Evolutionary conservation across 768 basidiomycete species (phyloP).

Genomic region (Steccherinum ochraceum): DNA sequence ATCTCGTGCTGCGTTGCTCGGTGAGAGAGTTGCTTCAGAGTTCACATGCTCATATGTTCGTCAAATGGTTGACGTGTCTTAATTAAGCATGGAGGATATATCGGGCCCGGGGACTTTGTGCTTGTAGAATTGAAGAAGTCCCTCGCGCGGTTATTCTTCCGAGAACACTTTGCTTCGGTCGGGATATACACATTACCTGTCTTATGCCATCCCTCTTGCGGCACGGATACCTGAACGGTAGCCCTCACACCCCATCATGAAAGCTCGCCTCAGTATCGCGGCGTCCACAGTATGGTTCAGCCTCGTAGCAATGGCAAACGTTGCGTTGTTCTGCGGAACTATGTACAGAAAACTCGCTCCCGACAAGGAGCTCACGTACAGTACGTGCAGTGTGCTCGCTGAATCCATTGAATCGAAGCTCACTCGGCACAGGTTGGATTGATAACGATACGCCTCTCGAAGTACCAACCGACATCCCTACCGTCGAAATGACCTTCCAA

Average conservation of each 20-base stretch:
- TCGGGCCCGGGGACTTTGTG: background rate
- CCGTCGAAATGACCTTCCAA: constrained; percentile 4
- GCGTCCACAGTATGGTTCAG: background rate
- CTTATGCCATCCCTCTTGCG: too few species aligned
- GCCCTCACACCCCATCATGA: background rate
- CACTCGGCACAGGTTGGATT: background rate
- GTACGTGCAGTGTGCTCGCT: too few species aligned
- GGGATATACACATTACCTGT: too few species aligned
- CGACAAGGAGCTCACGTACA: background rate
- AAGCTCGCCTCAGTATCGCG: background rate
- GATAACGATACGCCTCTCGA: background rate
- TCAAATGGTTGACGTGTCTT: background rate
- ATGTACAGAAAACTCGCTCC: background rate
- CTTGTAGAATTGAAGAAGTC: too few species aligned
- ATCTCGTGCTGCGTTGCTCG: too few species aligned
- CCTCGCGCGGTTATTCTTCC: too few species aligned
- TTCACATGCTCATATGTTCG: too few species aligned
- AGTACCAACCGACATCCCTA: background rate
- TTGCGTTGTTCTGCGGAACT: background rate
- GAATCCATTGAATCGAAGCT: too few species aligned
- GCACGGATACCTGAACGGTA: too few species aligned
- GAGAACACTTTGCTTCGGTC: too few species aligned
- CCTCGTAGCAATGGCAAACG: background rate
- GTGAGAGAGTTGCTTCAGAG: too few species aligned
- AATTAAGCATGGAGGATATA: background rate